Base-by-base conservation (phyloP, 177 flowering plant genomes). In the Vitis hybrid region DNA sequence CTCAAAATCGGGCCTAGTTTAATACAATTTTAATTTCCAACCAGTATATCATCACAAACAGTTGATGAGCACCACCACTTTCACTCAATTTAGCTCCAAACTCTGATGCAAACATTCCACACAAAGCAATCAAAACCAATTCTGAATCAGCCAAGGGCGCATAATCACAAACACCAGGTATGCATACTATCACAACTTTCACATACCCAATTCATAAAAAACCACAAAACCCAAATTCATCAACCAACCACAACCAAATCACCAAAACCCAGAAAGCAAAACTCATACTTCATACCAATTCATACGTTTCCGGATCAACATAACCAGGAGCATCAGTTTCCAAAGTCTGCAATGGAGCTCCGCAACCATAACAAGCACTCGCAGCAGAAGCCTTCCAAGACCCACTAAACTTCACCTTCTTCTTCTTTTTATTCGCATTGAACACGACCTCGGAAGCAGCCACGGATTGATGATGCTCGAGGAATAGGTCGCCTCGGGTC, bases 321-420 rank as follows among this genome's bases (percentile, higher is more conserved):
- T 80, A 95, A 57, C 99, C 99, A 46, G 99, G 99, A 65, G 93
- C 87, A 76, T 91, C 98, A 15, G 51, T 57, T 65, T 93, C 97
- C 54, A 72, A 64, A 6, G 89, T 87, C 81, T 93, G 98, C 78
- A 95, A 77, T 19, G 98, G 97, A 68, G 99, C 99, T 7, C 99
- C 99, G 59, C 99, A 95, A 2, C 99, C 99, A 54, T 91, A 95
- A 70, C 99, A 95, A 66, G 85, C 80, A 35, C 82, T 77, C 3
- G 77, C 67, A 0, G 73, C 12, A 46, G 74, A 48, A 56, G 72
- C 71, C 75, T 85, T 86, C 67, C 60, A 64, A 11, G 69, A 27
- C 79, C 72, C 75, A 63, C 48, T 66, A 56, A 52, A 56, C 72
- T 82, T 81, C 75, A 75, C 73, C 70, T 64, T 74, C 70, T 81